Evolutionary conservation across 2,329 filamentous ascomycete species (phyloP), one percentile per base, ranked within the genome.

Genomic region (Xylariaceae sp.): DNA sequence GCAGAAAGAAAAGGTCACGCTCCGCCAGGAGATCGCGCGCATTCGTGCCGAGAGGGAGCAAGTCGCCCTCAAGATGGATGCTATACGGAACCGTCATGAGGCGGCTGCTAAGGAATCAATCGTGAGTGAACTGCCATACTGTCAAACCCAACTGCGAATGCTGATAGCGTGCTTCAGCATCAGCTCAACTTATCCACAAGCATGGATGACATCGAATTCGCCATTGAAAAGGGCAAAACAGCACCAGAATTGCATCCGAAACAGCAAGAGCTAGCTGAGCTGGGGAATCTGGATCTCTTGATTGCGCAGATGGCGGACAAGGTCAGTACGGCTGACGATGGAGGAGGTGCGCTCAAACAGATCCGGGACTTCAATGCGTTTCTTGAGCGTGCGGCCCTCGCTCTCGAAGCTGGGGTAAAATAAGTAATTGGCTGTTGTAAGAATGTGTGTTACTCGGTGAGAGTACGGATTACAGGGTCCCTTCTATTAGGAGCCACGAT

Each of bases 301-400:
- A 71, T 86, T 31, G 77, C 78, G n/a, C 73, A 74, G 22, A 70
- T 86, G 5, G 73, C 79, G 1, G 75, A 78, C 36, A 75, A 83
- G 61, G 78, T 78, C 2, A 80, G 78, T 60, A 76, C 71, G 38
- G 68, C 69, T 17, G 74, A 76, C 47, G 70, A 73, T 9, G 71
- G 73, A 1, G 81, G 81, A 18, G 81, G 81, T 2, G 68, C 78
- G 5, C 69, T 87, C 56, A 75, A 73, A 53, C 78, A 82, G 63
- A 76, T 87, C 49, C 77, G 71, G 54, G 77, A 82, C 44, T 87
- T 87, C 61, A 87, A 87, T 57, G 75, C 75, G 31, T 83, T 87
- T 57, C 69, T 87, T 45, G 84, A 87, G 64, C 75, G 84, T 18
- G 75, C 81, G 6, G 83, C 82, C 2, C 66, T 73, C 31, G 80